These are phyloP conservation scores for Mycena kentingensis DNA, from an alignment of 768 basidiomycete species.

Conservation along the genomic window DNA sequence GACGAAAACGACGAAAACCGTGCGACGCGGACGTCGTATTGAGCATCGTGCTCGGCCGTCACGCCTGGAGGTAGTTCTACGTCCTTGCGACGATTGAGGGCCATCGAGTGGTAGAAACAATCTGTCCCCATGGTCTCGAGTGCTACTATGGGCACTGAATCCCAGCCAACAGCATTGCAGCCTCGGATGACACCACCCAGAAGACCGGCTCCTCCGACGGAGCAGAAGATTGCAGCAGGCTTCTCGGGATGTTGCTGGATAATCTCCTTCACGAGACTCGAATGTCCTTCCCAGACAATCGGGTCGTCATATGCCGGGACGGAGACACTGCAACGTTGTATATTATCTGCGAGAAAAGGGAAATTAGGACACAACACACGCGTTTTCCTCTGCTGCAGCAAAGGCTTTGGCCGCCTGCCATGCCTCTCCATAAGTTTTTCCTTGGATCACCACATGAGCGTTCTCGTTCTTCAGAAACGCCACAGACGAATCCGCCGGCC, in stretches of 20 bases:
- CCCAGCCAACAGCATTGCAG: constrained; percentile 67
- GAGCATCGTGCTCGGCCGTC: constrained; percentile 40
- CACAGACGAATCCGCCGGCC: constrained; percentile 50
- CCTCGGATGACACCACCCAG: constrained; percentile 70
- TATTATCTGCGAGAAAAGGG: background rate
- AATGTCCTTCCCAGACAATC: constrained; percentile 73
- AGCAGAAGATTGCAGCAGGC: constrained; percentile 76
- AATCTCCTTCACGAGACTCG: constrained; percentile 73
- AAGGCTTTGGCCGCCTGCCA: constrained; percentile 49
- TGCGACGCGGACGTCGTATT: constrained; percentile 54
- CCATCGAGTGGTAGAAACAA: constrained; percentile 72
- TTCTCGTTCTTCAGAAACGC: constrained; percentile 52
- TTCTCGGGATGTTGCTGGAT: constrained; percentile 50
- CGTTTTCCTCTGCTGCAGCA: constrained; percentile 46
- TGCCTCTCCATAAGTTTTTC: constrained; percentile 61
- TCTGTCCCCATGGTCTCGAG: constrained; percentile 74
- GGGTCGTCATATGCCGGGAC: constrained; percentile 74
- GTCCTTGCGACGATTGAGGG: constrained; percentile 49
- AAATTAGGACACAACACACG: constrained; percentile 43
- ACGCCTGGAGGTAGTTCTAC: constrained; percentile 45
- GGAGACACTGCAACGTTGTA: constrained; percentile 48
- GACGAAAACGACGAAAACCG: constrained; percentile 61
- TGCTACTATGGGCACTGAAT: constrained; percentile 66
- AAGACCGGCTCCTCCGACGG: constrained; percentile 75
- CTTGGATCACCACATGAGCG: constrained; percentile 60